These are phyloP conservation scores for Hirschfeldia incana DNA, from an alignment of 345 rosid species.

Conservation along the genomic window DNA sequence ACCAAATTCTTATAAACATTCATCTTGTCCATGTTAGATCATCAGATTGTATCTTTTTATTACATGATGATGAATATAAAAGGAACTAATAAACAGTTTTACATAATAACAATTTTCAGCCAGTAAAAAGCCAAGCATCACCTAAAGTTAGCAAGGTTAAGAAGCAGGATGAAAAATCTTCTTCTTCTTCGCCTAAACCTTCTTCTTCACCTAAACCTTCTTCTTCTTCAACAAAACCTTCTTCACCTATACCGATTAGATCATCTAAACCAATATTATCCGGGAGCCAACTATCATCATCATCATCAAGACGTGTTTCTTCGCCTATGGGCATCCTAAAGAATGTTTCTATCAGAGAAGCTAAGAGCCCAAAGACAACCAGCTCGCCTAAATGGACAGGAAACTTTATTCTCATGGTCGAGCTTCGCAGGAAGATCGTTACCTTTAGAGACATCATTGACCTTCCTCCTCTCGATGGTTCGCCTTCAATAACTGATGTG, in stretches of 20 bases:
- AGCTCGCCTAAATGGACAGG: conserved; percentile 45
- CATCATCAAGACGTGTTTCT: conserved; percentile 34
- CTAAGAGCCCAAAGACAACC: conserved; percentile 32
- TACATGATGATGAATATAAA: background rate
- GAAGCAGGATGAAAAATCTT: conserved; percentile 36
- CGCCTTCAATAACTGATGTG: conserved; percentile 57
- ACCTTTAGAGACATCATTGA: conserved; percentile 71
- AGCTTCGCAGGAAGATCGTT: conserved; percentile 64
- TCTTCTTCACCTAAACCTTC: conserved; percentile 25
- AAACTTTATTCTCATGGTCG: conserved; percentile 55
- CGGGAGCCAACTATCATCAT: background rate
- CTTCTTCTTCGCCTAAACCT: conserved; percentile 31
- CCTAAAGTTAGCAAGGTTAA: conserved; percentile 38
- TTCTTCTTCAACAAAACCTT: conserved; percentile 27
- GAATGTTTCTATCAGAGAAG: conserved; percentile 37
- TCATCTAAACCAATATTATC: conserved; percentile 35
- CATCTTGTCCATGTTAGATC: background rate
- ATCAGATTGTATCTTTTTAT: background rate
- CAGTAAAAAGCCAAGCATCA: conserved; percentile 33
- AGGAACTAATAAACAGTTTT: background rate
- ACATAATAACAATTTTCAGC: conserved; percentile 27
- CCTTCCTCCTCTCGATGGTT: conserved; percentile 52
- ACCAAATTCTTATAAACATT: background rate
- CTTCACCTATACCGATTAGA: conserved; percentile 36
- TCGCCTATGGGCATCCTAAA: conserved; percentile 19